Base-by-base conservation (phyloP, 805 yeast species). In the Ogataea methanolica region DNA sequence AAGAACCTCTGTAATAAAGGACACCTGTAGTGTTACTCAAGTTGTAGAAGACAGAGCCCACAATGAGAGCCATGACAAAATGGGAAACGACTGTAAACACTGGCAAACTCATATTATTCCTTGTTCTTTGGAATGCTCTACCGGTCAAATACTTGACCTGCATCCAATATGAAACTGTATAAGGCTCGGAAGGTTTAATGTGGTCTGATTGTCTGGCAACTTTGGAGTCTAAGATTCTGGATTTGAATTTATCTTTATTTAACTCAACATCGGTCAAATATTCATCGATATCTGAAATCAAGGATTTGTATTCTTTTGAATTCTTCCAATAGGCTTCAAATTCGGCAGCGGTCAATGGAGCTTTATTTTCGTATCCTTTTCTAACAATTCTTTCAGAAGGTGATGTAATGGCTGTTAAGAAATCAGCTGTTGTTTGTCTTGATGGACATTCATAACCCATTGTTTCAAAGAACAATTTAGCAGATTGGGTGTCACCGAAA, bases 31-130 rank as follows among this genome's bases (percentile, higher is more conserved):
- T 61, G 16, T 60, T 51, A 8, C 53, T 41, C 52, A 79, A 57
- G 54, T 80, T 78, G 64, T 77, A 81, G 56, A 79, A 82, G 54
- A 82, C 72, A 2, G 87, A 81, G 33, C 82, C 71, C 39, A 78
- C 61, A 36, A 82, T 64, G 47, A 82, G 65, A 31, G 81, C 79
- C 80, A 81, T 79, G 11, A 70, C 55, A 12, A 73, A 62, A 53
- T 80, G 75, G 43, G 79, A 76, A 44, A 72, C 39, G 22, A 73
- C 60, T 37, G 71, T 61, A 50, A 71, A 68, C 26, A 76, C 15
- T 23, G 75, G 63, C 44, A 80, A 64, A 21, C 80, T 63, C 35
- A 79, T 69, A 60, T 80, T 78, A 49, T 79, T 80, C 52, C 63
- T 68, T 19, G 70, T 65, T 67, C 84, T 73, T 66, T 72, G 70